These are phyloP conservation scores for Venturia carpophila DNA, from an alignment of 2,329 filamentous ascomycete species.

Conservation along the genomic window DNA sequence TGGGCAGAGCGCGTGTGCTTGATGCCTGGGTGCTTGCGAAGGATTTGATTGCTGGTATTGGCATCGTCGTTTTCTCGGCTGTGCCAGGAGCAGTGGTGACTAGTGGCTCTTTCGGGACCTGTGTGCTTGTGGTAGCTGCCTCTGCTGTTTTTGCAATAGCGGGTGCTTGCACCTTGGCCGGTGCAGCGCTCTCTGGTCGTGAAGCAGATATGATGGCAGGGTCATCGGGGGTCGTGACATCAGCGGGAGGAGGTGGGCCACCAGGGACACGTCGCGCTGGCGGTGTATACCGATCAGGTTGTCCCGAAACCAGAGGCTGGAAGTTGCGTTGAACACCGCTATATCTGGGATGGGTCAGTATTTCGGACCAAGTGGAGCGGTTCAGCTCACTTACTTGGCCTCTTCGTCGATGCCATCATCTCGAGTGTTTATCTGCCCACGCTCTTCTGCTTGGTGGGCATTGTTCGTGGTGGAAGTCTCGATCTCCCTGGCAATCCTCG, in stretches of 20 bases:
- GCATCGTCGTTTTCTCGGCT: constrained; percentile 40
- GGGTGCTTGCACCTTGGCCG: constrained; percentile 33
- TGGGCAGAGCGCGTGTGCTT: constrained; percentile 19
- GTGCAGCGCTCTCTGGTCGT: constrained; percentile 46
- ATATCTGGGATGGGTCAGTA: constrained; percentile 50
- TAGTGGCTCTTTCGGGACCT: constrained; percentile 1
- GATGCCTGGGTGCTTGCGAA: constrained; percentile 25
- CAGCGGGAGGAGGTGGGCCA: constrained; percentile 56
- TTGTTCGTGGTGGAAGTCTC: constrained; percentile 62
- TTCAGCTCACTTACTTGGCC: constrained; percentile 59
- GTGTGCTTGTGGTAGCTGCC: not conserved
- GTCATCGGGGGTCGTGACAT: constrained; percentile 70
- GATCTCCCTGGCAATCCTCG: constrained; percentile 82
- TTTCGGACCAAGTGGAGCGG: constrained; percentile 2
- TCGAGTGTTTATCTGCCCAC: constrained; percentile 58
- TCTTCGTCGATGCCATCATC: constrained; percentile 74
- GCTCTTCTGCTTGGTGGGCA: constrained; percentile 82
- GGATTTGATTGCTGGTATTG: constrained; percentile 21
- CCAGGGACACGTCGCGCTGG: constrained; percentile 78
- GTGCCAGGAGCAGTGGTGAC: constrained; percentile 27
- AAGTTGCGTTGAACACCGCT: constrained; percentile 78
- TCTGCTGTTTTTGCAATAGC: constrained; percentile 41
- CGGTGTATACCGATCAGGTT: constrained; percentile 74
- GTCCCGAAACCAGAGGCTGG: constrained; percentile 54
- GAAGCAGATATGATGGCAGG: constrained; percentile 89